These are phyloP conservation scores for Perkinsela sp. DNA, from an alignment of 208 protist genomes.

Conservation along the genomic window DNA sequence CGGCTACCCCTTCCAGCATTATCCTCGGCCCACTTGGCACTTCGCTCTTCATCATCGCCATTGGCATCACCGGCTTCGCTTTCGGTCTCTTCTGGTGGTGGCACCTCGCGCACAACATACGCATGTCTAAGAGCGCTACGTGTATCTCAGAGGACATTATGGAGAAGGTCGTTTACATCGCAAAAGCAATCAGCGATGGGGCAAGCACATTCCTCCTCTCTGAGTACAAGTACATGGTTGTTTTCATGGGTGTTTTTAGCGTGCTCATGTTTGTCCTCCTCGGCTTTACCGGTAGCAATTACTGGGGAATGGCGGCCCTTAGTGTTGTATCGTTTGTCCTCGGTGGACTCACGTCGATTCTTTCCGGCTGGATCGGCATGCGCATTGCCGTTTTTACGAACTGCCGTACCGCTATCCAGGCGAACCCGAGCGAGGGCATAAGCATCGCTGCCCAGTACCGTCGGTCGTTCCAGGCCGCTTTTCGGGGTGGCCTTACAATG, in stretches of 20 bases:
- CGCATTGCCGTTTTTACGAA: slow-evolving; percentile 62
- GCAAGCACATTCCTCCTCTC: slow-evolving; percentile 37
- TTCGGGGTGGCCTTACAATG: slow-evolving; percentile 57
- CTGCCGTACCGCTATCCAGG: slow-evolving; percentile 39
- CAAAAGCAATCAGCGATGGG: slow-evolving; percentile 32
- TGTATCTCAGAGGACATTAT: slow-evolving; percentile 43
- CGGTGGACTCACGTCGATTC: slow-evolving; percentile 35
- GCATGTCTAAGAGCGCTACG: slow-evolving; percentile 20
- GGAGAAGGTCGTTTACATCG: slow-evolving; percentile 45
- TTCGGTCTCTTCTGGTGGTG: slow-evolving; percentile 58
- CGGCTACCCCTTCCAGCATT: background rate
- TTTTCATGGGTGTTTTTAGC: slow-evolving; percentile 38
- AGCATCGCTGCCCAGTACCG: slow-evolving; percentile 17
- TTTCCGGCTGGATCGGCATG: slow-evolving; percentile 58
- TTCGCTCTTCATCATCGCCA: slow-evolving; percentile 11
- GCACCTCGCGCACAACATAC: slow-evolving; percentile 17
- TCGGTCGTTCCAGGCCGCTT: slow-evolving; percentile 39
- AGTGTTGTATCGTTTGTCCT: slow-evolving; percentile 28
- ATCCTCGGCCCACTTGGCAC: background rate
- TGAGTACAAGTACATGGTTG: slow-evolving; percentile 52
- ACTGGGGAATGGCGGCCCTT: slow-evolving; percentile 25
- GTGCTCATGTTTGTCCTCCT: slow-evolving; percentile 37
- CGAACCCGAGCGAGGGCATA: slow-evolving; percentile 21
- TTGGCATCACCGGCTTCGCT: slow-evolving; percentile 19
- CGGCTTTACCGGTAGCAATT: slow-evolving; percentile 13